Percentiles rank a stretch among this genome's conserved stretches.
phyloP scores from a whole-genome alignment of 768 basidiomycete species.

The Gymnopilus junonius region DNA sequence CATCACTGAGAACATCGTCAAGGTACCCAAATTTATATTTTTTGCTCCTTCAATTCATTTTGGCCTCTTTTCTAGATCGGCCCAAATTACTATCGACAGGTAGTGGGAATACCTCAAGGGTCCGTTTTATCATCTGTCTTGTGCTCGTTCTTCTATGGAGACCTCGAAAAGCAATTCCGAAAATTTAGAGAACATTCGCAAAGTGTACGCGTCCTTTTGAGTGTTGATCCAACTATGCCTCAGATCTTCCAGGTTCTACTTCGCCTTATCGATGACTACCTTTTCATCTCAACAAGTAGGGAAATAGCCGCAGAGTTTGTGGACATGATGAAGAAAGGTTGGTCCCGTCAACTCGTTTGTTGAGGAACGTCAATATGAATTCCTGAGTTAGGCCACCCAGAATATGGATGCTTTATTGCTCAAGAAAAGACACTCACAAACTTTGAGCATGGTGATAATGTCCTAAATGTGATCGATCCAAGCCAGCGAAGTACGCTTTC shows the following conservation, averaged over 20 bases:
- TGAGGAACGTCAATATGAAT: neutral
- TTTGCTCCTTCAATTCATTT: neutral
- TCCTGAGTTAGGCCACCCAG: slow-evolving; percentile 70
- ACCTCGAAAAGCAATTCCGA: slow-evolving; percentile 71
- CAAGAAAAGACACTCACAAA: slow-evolving; percentile 89
- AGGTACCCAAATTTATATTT: slow-evolving; percentile 45
- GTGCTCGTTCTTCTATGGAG: slow-evolving; percentile 94
- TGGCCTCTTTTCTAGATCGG: slow-evolving; percentile 63
- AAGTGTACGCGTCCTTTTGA: slow-evolving; percentile 55
- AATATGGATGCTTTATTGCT: slow-evolving; percentile 93
- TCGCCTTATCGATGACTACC: slow-evolving; percentile 93
- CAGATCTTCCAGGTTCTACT: slow-evolving; percentile 62
- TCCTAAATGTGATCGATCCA: slow-evolving; percentile 57
- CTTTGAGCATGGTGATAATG: slow-evolving; percentile 66
- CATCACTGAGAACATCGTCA: slow-evolving; percentile 91
- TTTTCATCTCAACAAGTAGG: slow-evolving; percentile 77
- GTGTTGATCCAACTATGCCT: neutral
- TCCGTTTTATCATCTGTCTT: slow-evolving; percentile 94
- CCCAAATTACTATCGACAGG: slow-evolving; percentile 79
- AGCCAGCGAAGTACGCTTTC: slow-evolving; percentile 35
- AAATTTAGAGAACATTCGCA: slow-evolving; percentile 57
- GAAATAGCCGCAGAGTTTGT: slow-evolving; percentile 71
- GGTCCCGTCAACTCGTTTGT: neutral
- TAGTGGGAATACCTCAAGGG: slow-evolving; percentile 96
- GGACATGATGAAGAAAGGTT: slow-evolving; percentile 75